phyloP scores from a whole-genome alignment of 164 flowering plant species.

The Vitis amurensis region DNA sequence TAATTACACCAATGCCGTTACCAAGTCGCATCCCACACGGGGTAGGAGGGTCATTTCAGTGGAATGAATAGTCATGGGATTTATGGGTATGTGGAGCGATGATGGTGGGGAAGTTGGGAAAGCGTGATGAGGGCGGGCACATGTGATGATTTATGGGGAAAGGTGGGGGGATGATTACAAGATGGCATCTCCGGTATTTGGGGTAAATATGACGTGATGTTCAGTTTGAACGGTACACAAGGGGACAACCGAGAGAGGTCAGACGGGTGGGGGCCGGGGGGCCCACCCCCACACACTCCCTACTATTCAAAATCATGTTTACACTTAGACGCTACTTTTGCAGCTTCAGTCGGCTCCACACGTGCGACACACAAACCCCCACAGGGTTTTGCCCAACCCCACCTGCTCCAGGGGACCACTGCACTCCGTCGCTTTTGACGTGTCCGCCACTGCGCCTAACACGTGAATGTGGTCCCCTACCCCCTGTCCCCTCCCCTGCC shows the following conservation, averaged over 20 bases:
- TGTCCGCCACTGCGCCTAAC: background rate
- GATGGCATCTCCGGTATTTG: constrained; percentile 4
- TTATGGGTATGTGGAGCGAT: background rate
- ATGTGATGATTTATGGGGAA: no score
- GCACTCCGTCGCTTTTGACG: background rate
- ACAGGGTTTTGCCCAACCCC: background rate
- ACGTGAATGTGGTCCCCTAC: constrained; percentile 8
- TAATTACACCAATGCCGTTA: no score
- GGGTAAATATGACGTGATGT: constrained; percentile 13
- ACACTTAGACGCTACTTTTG: constrained; percentile 6
- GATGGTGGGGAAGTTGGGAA: background rate
- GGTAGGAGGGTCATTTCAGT: no score
- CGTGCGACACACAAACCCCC: constrained; percentile 24
- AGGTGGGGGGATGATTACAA: background rate
- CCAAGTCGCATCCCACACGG: no score
- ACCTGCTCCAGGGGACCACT: constrained; percentile 9
- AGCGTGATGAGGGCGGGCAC: no score
- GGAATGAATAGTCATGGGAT: no score
- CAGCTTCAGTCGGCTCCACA: constrained; percentile 23
- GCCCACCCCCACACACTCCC: constrained; percentile 6
- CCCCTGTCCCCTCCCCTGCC: background rate
- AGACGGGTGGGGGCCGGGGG: constrained; percentile 6
- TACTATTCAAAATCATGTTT: background rate
- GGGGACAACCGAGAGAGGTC: constrained; percentile 17
- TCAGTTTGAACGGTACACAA: constrained; percentile 19